Conservation (phyloP, 2,329 filamentous ascomycete species). For the Microsporum audouinii region DNA sequence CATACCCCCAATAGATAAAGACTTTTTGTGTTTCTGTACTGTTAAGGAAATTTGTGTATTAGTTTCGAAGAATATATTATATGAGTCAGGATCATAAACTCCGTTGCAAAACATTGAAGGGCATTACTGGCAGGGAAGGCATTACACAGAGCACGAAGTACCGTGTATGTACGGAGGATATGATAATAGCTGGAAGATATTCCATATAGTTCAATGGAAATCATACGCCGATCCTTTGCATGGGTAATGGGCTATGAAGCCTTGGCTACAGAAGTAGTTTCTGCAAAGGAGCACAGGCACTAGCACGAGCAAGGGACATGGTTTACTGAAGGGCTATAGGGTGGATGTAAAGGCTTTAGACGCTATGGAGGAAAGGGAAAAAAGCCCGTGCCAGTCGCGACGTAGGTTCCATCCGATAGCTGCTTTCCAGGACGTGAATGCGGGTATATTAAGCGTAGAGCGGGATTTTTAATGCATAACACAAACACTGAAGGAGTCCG, state of each 20-base stretch:
- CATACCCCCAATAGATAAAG: not conserved
- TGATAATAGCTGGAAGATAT: not conserved
- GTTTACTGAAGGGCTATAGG: not conserved
- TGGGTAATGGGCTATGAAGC: not conserved
- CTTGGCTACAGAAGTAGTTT: not conserved
- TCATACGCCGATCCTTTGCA: not conserved
- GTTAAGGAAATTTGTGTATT: not conserved
- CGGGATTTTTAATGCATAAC: not conserved
- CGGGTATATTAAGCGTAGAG: not conserved
- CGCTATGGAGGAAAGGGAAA: not conserved
- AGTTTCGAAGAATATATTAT: no score
- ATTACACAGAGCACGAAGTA: no score
- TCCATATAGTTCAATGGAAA: not conserved
- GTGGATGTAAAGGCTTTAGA: not conserved
- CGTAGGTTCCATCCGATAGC: not conserved
- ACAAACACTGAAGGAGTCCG: no score
- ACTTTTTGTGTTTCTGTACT: not conserved
- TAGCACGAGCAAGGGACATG: not conserved
- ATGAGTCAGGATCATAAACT: no score
- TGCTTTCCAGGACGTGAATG: no score
- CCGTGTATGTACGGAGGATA: no score
- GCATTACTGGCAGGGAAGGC: no score
- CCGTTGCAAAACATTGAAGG: no score
- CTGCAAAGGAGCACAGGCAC: not conserved
- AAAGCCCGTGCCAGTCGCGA: not conserved